Evolutionary conservation across 306 rosid species (phyloP).

Genomic region (Rosa lucieae): DNA sequence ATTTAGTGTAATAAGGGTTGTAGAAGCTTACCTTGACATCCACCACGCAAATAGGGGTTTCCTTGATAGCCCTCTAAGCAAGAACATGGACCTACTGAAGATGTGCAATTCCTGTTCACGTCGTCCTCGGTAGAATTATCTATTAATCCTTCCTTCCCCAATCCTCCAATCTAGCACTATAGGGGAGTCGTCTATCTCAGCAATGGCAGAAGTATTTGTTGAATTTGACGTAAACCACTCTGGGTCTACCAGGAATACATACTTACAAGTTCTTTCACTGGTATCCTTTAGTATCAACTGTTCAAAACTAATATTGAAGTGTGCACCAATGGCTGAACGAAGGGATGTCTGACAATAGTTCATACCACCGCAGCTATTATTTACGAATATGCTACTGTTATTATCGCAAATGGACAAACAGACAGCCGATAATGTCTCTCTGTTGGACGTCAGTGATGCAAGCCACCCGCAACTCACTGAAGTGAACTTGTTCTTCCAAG

Average conservation of each 20-base stretch:
- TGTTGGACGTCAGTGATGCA: neutral
- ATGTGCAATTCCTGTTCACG: neutral
- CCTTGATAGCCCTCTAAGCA: constrained; percentile 5
- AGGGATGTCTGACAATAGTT: constrained; percentile 9
- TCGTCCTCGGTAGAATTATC: no score
- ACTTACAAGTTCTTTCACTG: neutral
- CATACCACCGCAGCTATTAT: neutral
- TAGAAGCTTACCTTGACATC: constrained; percentile 12
- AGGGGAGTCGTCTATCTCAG: neutral
- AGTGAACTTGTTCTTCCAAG: neutral
- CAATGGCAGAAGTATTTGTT: neutral
- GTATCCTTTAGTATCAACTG: no score
- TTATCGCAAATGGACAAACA: neutral
- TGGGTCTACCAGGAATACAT: constrained; percentile 6
- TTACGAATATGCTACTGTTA: neutral
- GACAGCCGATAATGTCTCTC: no score
- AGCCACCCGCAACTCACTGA: neutral
- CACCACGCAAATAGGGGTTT: constrained; percentile 4
- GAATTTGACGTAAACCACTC: constrained; percentile 1
- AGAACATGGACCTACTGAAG: neutral
- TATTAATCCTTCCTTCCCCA: neutral
- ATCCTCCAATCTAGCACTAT: constrained; percentile 7
- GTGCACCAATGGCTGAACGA: rapidly evolving
- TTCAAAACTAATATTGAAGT: neutral
- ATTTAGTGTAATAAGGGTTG: neutral